Evolutionary conservation across 352 stramenopile genomes (phyloP).

Genomic region (Globisporangium canariense): DNA sequence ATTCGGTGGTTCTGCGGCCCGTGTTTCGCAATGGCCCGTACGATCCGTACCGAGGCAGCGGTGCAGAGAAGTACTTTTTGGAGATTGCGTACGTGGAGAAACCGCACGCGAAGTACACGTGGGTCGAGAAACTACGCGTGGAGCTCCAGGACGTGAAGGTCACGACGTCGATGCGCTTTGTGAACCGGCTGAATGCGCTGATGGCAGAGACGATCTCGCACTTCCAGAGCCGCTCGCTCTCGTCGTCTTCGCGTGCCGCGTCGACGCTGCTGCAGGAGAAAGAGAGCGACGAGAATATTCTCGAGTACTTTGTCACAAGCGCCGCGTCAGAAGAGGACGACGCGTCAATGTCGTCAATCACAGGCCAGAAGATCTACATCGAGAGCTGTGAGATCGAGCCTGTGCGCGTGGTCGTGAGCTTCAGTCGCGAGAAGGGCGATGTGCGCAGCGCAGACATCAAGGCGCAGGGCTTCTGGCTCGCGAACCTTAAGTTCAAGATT

Average conservation of each 20-base stretch:
- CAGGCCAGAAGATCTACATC: slow-evolving; percentile 76
- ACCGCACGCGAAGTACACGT: slow-evolving; percentile 68
- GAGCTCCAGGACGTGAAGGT: slow-evolving; percentile 70
- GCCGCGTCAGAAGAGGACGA: slow-evolving; percentile 39
- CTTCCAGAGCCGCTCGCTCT: slow-evolving; percentile 61
- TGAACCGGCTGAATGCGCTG: slow-evolving; percentile 62
- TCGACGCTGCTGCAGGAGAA: slow-evolving; percentile 23
- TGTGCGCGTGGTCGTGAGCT: slow-evolving; percentile 73
- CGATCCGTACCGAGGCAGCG: slow-evolving; percentile 15
- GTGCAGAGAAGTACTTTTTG: slow-evolving; percentile 52
- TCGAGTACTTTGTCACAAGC: slow-evolving; percentile 64
- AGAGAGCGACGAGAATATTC: slow-evolving; percentile 44
- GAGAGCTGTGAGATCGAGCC: slow-evolving; percentile 61
- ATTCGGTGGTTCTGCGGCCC: slow-evolving; percentile 62
- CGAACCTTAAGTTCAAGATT: slow-evolving; percentile 84
- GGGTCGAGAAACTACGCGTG: slow-evolving; percentile 54
- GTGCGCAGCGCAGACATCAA: slow-evolving; percentile 18
- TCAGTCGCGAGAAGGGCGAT: slow-evolving; percentile 69
- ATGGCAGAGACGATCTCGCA: slow-evolving; percentile 62
- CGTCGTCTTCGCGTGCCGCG: slow-evolving; percentile 37
- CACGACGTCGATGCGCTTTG: slow-evolving; percentile 77
- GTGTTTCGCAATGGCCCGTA: slow-evolving; percentile 25
- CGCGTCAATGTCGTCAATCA: slow-evolving; percentile 65
- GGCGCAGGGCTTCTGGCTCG: slow-evolving; percentile 67
- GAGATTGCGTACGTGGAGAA: slow-evolving; percentile 66